Evolutionary conservation across 768 basidiomycete species (phyloP).

Genomic region (Scleroderma bovista): DNA sequence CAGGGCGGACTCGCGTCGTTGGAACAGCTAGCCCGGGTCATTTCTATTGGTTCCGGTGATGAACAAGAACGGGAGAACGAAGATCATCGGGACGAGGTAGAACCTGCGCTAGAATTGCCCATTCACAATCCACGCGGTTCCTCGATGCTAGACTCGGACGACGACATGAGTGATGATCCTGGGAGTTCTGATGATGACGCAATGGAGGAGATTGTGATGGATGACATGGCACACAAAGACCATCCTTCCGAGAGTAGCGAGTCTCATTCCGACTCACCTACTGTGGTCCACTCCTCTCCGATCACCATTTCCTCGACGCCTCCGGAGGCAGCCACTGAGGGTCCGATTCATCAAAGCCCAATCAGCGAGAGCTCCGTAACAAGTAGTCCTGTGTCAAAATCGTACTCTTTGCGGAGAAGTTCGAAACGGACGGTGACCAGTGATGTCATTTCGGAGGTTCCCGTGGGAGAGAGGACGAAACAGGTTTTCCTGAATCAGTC

Average conservation of each 20-base stretch:
- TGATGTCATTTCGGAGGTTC: constrained; percentile 35
- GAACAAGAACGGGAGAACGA: constrained; percentile 55
- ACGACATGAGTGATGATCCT: constrained; percentile 72
- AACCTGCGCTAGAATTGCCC: constrained; percentile 64
- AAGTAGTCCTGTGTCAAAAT: constrained; percentile 23
- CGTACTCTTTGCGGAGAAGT: constrained; percentile 48
- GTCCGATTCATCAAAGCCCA: constrained; percentile 22
- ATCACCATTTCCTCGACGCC: constrained; percentile 26
- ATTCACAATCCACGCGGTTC: constrained; percentile 50
- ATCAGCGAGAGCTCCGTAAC: constrained; percentile 24
- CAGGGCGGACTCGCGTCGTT: constrained; percentile 82
- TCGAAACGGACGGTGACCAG: constrained; percentile 42
- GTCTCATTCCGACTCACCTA: constrained; percentile 28
- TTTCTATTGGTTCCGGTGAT: constrained; percentile 56
- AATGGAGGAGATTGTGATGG: constrained; percentile 80
- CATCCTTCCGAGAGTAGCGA: constrained; percentile 23
- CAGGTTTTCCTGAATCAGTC: constrained; percentile 66
- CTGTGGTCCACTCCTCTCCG: constrained; percentile 24
- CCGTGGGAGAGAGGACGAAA: constrained; percentile 79
- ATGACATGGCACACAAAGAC: constrained; percentile 48
- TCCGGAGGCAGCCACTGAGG: constrained; percentile 24
- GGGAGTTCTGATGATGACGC: constrained; percentile 74
- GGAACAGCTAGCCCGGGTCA: constrained; percentile 83
- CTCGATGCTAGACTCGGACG: constrained; percentile 61
- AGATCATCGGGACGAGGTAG: constrained; percentile 50